These are phyloP conservation scores for Ophiocordyceps camponoti-floridani DNA, from an alignment of 2,329 filamentous ascomycete species.

Conservation along the genomic window DNA sequence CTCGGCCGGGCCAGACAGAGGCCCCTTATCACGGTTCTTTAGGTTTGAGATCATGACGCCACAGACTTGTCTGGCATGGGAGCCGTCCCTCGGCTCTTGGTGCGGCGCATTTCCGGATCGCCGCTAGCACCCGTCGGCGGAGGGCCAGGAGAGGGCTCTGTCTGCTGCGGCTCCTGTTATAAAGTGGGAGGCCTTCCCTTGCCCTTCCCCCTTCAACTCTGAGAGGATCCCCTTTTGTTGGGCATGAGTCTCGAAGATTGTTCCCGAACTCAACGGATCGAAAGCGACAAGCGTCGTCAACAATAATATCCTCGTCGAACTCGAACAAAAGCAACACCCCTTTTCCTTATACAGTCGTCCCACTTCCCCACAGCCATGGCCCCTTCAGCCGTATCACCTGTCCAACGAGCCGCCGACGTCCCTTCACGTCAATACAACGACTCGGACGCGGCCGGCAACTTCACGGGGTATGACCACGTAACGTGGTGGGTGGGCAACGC, in stretches of 20 bases:
- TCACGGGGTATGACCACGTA: conserved; percentile 80
- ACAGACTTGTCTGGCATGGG: not conserved
- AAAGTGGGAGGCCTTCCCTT: not conserved
- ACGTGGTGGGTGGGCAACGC: conserved; percentile 96
- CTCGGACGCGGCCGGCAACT: conserved; percentile 35
- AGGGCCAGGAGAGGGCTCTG: not conserved
- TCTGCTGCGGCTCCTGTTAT: not conserved
- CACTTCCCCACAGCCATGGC: conserved; percentile 1
- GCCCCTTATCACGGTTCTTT: not conserved
- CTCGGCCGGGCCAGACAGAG: conserved; percentile 3
- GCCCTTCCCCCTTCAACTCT: not conserved
- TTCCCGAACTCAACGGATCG: too few species aligned
- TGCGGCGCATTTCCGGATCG: conserved; percentile 6
- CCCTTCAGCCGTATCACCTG: conserved; percentile 36
- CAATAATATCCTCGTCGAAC: too few species aligned
- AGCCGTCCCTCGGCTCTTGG: conserved; percentile 1
- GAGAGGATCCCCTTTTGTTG: not conserved
- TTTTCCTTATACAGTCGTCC: not conserved
- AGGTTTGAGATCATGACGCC: not conserved
- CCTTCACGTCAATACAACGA: conserved; percentile 23
- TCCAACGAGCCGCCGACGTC: conserved; percentile 23
- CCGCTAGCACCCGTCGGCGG: not conserved
- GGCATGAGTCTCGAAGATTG: too few species aligned
- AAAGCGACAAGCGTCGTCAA: too few species aligned
- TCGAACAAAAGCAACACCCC: too few species aligned